These are phyloP conservation scores for Phlyctochytrium arcticum DNA, from an alignment of 192 early-diverging fungal species.

Conservation along the genomic window DNA sequence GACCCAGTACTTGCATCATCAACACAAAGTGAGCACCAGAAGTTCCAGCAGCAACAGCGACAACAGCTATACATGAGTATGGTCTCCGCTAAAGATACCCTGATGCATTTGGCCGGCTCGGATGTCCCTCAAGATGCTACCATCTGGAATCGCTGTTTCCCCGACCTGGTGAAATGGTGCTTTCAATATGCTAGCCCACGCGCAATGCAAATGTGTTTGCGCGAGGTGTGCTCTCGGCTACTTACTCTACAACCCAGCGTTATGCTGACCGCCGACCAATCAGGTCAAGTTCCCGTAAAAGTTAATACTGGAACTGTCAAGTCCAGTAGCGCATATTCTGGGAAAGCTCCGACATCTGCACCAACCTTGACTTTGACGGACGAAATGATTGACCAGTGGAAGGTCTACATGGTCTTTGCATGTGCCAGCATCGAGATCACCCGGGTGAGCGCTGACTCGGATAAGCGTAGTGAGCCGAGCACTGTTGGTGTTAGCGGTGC, in stretches of 20 bases:
- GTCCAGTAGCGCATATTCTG: neutral
- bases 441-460: neutral
- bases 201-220: slow-evolving; percentile 44
- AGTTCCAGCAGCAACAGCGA: slow-evolving; percentile 33
- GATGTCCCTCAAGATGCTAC: slow-evolving; percentile 47
- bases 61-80: slow-evolving; percentile 26
- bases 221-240: slow-evolving; percentile 58
- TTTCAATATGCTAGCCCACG: slow-evolving; percentile 50
- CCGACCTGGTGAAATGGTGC: slow-evolving; percentile 58
- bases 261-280: slow-evolving; percentile 47
- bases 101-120: slow-evolving; percentile 58
- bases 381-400: slow-evolving; percentile 74
- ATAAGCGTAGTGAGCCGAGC: neutral
- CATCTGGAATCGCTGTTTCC: slow-evolving; percentile 70
- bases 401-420: slow-evolving; percentile 65
- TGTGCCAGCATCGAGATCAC: slow-evolving; percentile 61
- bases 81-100: slow-evolving; percentile 40
- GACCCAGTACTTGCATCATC: slow-evolving; percentile 26
- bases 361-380: slow-evolving; percentile 24
- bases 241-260: slow-evolving; percentile 61
- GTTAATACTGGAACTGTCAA: slow-evolving; percentile 32
- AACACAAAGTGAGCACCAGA: slow-evolving; percentile 17
- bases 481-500: slow-evolving; percentile 5
- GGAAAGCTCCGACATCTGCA: neutral
- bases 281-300: slow-evolving; percentile 39